These are phyloP conservation scores for Davidsoniella neocaledoniae DNA, from an alignment of 2,329 filamentous ascomycete species.

Conservation along the genomic window DNA sequence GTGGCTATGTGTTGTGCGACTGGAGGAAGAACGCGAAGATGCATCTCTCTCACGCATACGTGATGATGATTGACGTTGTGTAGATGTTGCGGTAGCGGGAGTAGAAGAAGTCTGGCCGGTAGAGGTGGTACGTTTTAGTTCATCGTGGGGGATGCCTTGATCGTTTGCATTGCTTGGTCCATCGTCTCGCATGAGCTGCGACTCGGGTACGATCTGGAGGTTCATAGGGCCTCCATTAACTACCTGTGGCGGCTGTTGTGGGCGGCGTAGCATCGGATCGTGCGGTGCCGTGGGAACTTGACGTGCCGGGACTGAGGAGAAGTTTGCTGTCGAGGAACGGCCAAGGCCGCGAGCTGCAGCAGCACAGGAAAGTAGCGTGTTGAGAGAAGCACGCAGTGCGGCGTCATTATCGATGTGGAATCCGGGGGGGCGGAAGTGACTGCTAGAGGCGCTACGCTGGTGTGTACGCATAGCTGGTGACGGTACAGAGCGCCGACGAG, in stretches of 20 bases:
- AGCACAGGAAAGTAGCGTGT: slow-evolving; percentile 85
- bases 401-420: slow-evolving; percentile 84
- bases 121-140: neutral
- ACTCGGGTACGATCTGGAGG: slow-evolving; percentile 42
- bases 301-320: slow-evolving; percentile 19
- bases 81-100: slow-evolving; percentile 3
- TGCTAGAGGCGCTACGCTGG: slow-evolving; percentile 25
- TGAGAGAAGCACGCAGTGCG: slow-evolving; percentile 80
- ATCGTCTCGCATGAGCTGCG: slow-evolving; percentile 31
- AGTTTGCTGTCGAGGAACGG: slow-evolving; percentile 24
- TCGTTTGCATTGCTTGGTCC: neutral
- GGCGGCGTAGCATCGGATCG: slow-evolving; percentile 22
- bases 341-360: slow-evolving; percentile 71
- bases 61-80: too few species aligned
- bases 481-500: slow-evolving; percentile 35
- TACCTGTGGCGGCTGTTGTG: slow-evolving; percentile 27
- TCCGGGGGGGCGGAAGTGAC: slow-evolving; percentile 49
- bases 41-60: too few species aligned
- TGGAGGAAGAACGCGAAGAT: neutral
- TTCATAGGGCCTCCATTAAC: slow-evolving; percentile 28
- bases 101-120: slow-evolving; percentile 14
- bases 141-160: neutral
- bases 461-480: slow-evolving; percentile 31
- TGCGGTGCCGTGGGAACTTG: slow-evolving; percentile 13
- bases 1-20: neutral